Base-by-base conservation (phyloP, 2,329 filamentous ascomycete species). In the Colletotrichum paranaense region DNA sequence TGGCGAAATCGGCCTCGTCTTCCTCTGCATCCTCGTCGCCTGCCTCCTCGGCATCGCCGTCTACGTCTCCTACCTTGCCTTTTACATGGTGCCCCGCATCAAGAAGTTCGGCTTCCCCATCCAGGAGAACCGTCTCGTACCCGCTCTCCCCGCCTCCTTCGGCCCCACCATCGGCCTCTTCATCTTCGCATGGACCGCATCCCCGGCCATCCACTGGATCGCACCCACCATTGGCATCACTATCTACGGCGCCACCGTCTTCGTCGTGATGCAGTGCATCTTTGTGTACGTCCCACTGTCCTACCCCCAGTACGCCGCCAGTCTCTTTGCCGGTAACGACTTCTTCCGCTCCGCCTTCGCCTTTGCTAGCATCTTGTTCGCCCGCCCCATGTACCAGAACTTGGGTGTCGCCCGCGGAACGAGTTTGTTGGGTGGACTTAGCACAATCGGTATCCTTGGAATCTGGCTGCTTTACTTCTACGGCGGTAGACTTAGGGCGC, bases 241-340 rank as follows among this genome's bases (percentile, higher is more conserved):
- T 52, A 82, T 91, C 65, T 90, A 89, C 79, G 86, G 84, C 49
- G 85, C 83, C 12, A 82, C 82, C 3, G 86, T 86, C 38, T 90
- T 90, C 76, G 77, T 90, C 70, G 83, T 91, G 67, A 86, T 90
- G 83, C 89, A 91, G 79, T 89, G 87, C 80, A 86, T 91, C 79
- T 91, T 91, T 77, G 83, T 90, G 75, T 91, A 91, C 80, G 85
- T 91, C 19, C 88, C 88, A 0, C 82, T 90, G 24, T 85, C 82
- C 64, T 90, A 90, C 76, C 88, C 88, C 5, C 82, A 84, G 75
- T 90, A 90, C 77, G 88, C 89, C 0, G 89, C 90, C 49, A 88
- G 85, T 62, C 81, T 92, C 26, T 91, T 92, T 77, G 89, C 90
- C 1, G 89, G 85, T 6, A 92, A 91, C 77, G 89, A 91, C 81